Conservation (phyloP, 202 grass and related monocot species). For the Hordeum pubiflorum region DNA sequence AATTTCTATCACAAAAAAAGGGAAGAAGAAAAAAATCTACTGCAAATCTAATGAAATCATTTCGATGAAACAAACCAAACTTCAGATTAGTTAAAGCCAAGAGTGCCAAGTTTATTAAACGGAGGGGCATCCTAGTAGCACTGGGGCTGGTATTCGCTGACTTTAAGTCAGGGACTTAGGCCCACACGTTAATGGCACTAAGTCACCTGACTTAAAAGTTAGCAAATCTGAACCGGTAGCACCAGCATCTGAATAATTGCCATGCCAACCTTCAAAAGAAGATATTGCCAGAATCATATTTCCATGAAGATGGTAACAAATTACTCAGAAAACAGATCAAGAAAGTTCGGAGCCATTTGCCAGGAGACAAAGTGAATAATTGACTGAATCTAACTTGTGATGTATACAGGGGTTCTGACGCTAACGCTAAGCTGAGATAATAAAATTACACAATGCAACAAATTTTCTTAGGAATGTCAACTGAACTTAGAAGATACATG, state of each 20-base stretch:
- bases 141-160: no score
- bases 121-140: no score
- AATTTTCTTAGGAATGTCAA: conserved; percentile 52
- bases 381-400: conserved; percentile 63
- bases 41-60: not conserved
- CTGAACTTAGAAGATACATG: conserved; percentile 55
- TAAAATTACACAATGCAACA: conserved; percentile 54
- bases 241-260: not conserved
- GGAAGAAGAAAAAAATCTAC: not conserved
- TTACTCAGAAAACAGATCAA: not conserved
- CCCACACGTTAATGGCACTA: no score
- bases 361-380: conserved; percentile 39
- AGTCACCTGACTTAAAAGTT: no score
- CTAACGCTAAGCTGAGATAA: conserved; percentile 62
- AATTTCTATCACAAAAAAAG: not conserved
- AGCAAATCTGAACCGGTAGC: no score
- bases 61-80: not conserved
- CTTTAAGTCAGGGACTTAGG: no score
- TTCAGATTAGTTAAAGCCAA: not conserved
- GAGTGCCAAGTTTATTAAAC: no score
- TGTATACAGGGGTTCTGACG: conserved; percentile 51
- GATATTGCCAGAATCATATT: not conserved
- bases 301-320: not conserved
- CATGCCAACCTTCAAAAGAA: not conserved
- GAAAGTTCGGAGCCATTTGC: not conserved